Evolutionary conservation across 768 basidiomycete species (phyloP).

Genomic region (Lepiota subincarnata): DNA sequence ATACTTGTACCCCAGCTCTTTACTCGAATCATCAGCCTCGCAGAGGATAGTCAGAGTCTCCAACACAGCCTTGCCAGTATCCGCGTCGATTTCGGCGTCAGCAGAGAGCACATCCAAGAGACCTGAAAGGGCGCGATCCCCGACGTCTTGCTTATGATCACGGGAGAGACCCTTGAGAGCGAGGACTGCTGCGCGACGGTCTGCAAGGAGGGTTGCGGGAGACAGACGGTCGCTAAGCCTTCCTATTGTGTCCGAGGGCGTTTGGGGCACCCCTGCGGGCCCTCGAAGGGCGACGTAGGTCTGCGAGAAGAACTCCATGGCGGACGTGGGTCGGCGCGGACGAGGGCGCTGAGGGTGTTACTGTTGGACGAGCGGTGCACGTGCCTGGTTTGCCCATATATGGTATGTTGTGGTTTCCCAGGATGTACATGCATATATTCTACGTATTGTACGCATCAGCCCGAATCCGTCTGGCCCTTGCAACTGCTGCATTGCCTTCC

Average conservation of each 20-base stretch:
- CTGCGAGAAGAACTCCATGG: constrained; percentile 83
- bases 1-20: constrained; percentile 79
- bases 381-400: background rate
- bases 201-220: constrained; percentile 84
- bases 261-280: constrained; percentile 79
- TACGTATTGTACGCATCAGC: too few relatives aligned
- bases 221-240: constrained; percentile 87
- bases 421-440: too few relatives aligned
- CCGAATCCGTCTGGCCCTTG: too few relatives aligned
- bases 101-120: constrained; percentile 79
- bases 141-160: constrained; percentile 90
- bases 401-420: too few relatives aligned
- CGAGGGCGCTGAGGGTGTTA: background rate
- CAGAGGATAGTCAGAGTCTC: constrained; percentile 87
- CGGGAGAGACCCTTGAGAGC: constrained; percentile 89
- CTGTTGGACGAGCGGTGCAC: background rate
- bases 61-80: constrained; percentile 87
- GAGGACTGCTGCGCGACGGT: constrained; percentile 90
- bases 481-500: too few relatives aligned
- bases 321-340: background rate
- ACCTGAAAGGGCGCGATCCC: constrained; percentile 68
- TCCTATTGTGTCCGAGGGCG: constrained; percentile 78
- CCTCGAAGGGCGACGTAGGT: constrained; percentile 84
- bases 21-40: constrained; percentile 59
- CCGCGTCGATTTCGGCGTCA: constrained; percentile 87